Evolutionary conservation across 192 early-diverging fungal genomes (phyloP).

Genomic region (Backusella circina): DNA sequence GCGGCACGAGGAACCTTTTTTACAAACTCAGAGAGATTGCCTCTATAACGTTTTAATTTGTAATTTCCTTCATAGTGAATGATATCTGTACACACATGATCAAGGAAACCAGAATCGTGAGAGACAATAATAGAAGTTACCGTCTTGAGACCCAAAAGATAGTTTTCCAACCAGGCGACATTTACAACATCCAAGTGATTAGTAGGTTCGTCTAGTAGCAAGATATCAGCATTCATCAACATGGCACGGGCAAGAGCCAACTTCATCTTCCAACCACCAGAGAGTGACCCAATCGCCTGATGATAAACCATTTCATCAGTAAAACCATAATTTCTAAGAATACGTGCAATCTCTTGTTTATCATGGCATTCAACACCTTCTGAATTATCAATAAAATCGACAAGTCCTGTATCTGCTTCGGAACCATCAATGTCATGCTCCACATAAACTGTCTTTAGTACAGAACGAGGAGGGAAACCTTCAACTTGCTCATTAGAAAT

Average conservation of each 20-base stretch:
- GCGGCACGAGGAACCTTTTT: slow-evolving; percentile 69
- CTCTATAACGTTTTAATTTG: slow-evolving; percentile 74
- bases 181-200: slow-evolving; percentile 79
- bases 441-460: slow-evolving; percentile 76
- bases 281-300: slow-evolving; percentile 63
- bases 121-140: slow-evolving; percentile 85
- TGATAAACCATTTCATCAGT: slow-evolving; percentile 57
- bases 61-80: slow-evolving; percentile 74
- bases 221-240: slow-evolving; percentile 80
- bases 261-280: slow-evolving; percentile 91
- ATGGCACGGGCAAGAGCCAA: slow-evolving; percentile 80
- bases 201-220: slow-evolving; percentile 81
- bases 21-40: slow-evolving; percentile 79
- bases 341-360: slow-evolving; percentile 36
- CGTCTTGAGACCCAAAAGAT: slow-evolving; percentile 62
- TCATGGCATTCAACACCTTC: slow-evolving; percentile 55
- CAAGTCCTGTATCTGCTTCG: slow-evolving; percentile 63
- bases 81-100: slow-evolving; percentile 78
- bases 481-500: slow-evolving; percentile 81
- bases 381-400: slow-evolving; percentile 62
- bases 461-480: slow-evolving; percentile 71
- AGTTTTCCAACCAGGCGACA: slow-evolving; percentile 62
- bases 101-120: slow-evolving; percentile 84
- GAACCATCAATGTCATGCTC: slow-evolving; percentile 73
- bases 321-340: slow-evolving; percentile 66